These are phyloP conservation scores for Amylostereum chailletii DNA, from an alignment of 1,284 basidiomycete species.

Conservation along the genomic window DNA sequence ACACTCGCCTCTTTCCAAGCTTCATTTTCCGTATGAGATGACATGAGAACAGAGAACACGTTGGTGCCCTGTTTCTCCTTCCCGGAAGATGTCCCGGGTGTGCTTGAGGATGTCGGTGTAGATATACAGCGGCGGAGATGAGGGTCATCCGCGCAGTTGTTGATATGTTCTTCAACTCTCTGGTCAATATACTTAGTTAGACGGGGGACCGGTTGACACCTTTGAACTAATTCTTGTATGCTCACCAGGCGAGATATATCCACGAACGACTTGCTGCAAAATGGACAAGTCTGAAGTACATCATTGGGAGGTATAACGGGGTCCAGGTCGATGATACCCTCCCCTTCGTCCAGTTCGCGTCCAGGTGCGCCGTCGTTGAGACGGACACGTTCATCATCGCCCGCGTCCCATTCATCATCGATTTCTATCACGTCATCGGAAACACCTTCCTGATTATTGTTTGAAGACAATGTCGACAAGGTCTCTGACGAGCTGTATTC, in stretches of 20 bases:
- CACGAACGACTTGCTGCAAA: conserved; percentile 26
- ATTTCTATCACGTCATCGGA: conserved; percentile 17
- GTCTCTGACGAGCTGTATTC: neutral
- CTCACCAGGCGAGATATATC: conserved; percentile 23
- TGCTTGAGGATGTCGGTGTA: conserved; percentile 1
- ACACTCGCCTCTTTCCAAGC: conserved; percentile 76
- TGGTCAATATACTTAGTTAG: conserved; percentile 14
- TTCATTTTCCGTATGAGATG: conserved; percentile 68
- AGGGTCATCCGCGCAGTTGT: conserved; percentile 35
- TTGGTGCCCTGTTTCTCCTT: conserved; percentile 12
- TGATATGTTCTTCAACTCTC: conserved; percentile 41
- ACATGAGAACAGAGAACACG: conserved; percentile 80
- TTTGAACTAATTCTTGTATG: no score
- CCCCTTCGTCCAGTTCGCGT: conserved; percentile 16
- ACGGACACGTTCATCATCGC: conserved; percentile 47
- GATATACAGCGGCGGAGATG: conserved; percentile 4
- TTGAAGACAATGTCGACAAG: neutral
- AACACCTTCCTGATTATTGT: no score
- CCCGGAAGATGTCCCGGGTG: neutral
- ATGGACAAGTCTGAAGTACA: conserved; percentile 23
- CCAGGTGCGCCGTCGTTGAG: conserved; percentile 20
- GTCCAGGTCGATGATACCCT: conserved; percentile 16
- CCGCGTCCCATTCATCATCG: conserved; percentile 46
- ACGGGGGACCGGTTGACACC: no score
- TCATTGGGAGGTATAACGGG: conserved; percentile 15